phyloP scores from a whole-genome alignment of 306 rosid genomes.

The Corylus heterophylla region DNA sequence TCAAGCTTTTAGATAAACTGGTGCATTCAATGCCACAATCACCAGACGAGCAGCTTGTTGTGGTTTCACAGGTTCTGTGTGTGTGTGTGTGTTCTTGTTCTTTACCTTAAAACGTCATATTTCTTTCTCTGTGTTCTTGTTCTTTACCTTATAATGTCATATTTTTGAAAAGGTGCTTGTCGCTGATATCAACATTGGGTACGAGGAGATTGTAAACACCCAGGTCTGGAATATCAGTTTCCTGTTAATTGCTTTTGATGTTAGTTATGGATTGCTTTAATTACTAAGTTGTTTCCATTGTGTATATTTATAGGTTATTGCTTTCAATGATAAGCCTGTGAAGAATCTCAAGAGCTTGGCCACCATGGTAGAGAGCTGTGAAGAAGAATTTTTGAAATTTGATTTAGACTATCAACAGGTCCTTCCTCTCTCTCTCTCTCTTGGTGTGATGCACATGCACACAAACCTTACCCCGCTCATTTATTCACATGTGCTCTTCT shows the following conservation, averaged over 20 bases:
- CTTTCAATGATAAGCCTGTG: slow-evolving; percentile 83
- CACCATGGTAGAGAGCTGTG: slow-evolving; percentile 78
- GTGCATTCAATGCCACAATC: slow-evolving; percentile 84
- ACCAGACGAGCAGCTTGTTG: slow-evolving; percentile 91
- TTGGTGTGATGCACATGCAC: not conserved
- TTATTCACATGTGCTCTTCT: slow-evolving; percentile 15
- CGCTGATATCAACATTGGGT: slow-evolving; percentile 96
- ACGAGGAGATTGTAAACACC: slow-evolving; percentile 90
- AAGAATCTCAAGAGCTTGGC: slow-evolving; percentile 90
- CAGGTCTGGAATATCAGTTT: slow-evolving; percentile 53
- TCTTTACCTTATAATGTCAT: slow-evolving; percentile 20
- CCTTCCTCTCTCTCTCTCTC: slow-evolving; percentile 7
- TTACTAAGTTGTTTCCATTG: not conserved
- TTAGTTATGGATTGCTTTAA: not conserved
- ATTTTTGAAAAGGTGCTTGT: slow-evolving; percentile 74
- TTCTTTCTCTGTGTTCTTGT: slow-evolving; percentile 14
- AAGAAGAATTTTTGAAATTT: slow-evolving; percentile 79
- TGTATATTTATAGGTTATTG: slow-evolving; percentile 59
- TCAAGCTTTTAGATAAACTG: slow-evolving; percentile 88
- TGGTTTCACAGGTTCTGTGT: slow-evolving; percentile 78
- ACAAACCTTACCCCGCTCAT: not conserved
- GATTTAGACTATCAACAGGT: slow-evolving; percentile 94
- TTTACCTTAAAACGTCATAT: slow-evolving; percentile 20
- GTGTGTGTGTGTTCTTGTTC: slow-evolving; percentile 1
- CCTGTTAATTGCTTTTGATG: not conserved